These are phyloP conservation scores for Yamadazyma blattariae DNA, from an alignment of 1,139 yeast species.

Conservation along the genomic window DNA sequence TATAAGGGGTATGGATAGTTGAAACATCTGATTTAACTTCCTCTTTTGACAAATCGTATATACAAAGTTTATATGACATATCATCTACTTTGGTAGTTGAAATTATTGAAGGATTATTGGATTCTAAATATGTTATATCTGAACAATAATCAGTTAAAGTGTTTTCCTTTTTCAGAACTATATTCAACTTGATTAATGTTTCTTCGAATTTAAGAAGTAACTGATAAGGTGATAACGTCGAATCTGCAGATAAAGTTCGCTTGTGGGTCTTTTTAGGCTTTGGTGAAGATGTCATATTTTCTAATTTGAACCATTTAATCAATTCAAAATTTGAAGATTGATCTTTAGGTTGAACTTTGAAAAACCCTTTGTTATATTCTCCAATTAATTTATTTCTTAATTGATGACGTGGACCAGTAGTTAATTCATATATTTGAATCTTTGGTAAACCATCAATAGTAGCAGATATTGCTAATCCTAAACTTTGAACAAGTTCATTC, in stretches of 20 bases:
- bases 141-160: slow-evolving; percentile 11
- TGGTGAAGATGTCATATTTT: too few species aligned
- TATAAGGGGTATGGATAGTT: slow-evolving; percentile 2
- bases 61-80: slow-evolving; percentile 7
- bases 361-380: slow-evolving; percentile 16
- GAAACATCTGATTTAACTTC: slow-evolving; percentile 6
- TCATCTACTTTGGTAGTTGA: slow-evolving; percentile 7
- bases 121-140: slow-evolving; percentile 7
- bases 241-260: slow-evolving; percentile 9
- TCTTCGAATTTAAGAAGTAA: slow-evolving; percentile 13
- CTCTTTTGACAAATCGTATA: slow-evolving; percentile 6
- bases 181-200: slow-evolving; percentile 13
- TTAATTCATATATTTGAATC: slow-evolving; percentile 16
- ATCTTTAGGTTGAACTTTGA: slow-evolving; percentile 12
- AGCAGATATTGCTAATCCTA: slow-evolving; percentile 17
- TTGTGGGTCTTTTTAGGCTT: slow-evolving; percentile 7
- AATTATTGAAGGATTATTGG: slow-evolving; percentile 6
- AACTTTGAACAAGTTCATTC: slow-evolving; percentile 7
- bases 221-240: slow-evolving; percentile 11
- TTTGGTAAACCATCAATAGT: slow-evolving; percentile 8
- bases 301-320: slow-evolving; percentile 17
- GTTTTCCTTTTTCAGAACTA: slow-evolving; percentile 12
- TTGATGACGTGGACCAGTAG: slow-evolving; percentile 10
- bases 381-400: slow-evolving; percentile 16
- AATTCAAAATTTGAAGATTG: slow-evolving; percentile 13